Conservation (phyloP, 2,329 filamentous ascomycete genomes). For the Trichocomaceae sp. region DNA sequence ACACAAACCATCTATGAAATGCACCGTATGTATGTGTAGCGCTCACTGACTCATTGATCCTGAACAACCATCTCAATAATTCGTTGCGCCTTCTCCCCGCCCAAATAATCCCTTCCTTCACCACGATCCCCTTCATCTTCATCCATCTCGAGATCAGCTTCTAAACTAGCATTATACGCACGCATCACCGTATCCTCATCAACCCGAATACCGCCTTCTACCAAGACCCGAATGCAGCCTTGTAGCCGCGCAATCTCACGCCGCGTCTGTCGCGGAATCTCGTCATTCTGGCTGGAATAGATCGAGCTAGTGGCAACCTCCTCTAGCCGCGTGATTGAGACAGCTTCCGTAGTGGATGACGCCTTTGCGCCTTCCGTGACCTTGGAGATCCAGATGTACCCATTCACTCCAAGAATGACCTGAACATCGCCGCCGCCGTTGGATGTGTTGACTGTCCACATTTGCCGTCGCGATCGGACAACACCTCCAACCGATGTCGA, state of each 20-base stretch:
- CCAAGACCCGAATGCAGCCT: constrained; percentile 73
- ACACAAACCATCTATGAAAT: not conserved
- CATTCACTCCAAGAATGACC: constrained; percentile 87
- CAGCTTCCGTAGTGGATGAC: constrained; percentile 45
- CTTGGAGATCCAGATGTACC: constrained; percentile 92
- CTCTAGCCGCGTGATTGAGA: constrained; percentile 74
- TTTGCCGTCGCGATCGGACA: constrained; percentile 74
- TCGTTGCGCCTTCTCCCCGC: constrained; percentile 33
- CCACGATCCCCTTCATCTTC: constrained; percentile 32
- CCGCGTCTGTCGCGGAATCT: constrained; percentile 68
- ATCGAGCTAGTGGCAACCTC: constrained; percentile 78
- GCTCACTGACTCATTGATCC: not conserved
- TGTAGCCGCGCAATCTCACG: constrained; percentile 80
- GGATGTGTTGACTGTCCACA: constrained; percentile 63
- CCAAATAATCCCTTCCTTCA: constrained; percentile 38
- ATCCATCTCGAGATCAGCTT: constrained; percentile 49
- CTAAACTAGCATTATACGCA: constrained; percentile 75
- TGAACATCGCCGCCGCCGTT: constrained; percentile 58
- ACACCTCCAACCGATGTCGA: constrained; percentile 70
- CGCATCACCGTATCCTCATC: constrained; percentile 83
- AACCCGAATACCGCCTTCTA: constrained; percentile 73
- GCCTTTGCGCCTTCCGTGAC: constrained; percentile 55
- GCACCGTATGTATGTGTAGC: not conserved
- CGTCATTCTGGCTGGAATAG: constrained; percentile 93
- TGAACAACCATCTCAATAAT: constrained; percentile 28